A percentile compares a stretch with the other conserved stretches of the same genome.
Evolutionary conservation across 2,329 filamentous ascomycete genomes (phyloP).

Genomic region (Nigrograna mackinnonii): DNA sequence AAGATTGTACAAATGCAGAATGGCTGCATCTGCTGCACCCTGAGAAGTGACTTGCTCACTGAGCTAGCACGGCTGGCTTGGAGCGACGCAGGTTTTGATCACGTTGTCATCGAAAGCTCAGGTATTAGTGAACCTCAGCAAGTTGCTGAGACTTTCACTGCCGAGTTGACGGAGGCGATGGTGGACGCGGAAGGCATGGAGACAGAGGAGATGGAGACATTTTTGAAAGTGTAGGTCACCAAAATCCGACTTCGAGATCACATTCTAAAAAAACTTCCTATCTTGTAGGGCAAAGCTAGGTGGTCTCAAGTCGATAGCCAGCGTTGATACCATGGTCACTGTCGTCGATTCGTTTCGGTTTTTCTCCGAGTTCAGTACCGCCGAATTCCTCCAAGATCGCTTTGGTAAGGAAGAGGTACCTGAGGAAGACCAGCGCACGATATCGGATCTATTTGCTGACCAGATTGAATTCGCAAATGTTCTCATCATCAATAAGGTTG

Average conservation of each 20-base stretch:
- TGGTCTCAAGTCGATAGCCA: conserved; percentile 67
- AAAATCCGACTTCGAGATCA: neutral
- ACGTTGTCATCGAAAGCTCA: conserved; percentile 72
- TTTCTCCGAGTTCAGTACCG: conserved; percentile 72
- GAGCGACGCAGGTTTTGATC: conserved; percentile 64
- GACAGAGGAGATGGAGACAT: conserved; percentile 48
- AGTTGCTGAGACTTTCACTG: conserved; percentile 73
- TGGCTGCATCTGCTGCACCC: conserved; percentile 75
- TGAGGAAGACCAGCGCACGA: conserved; percentile 71
- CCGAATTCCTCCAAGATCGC: conserved; percentile 67
- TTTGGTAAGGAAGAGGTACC: conserved; percentile 58
- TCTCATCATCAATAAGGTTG: conserved; percentile 71
- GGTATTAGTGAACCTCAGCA: conserved; percentile 75
- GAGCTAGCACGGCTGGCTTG: conserved; percentile 69
- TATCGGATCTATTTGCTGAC: conserved; percentile 76
- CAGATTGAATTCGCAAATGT: conserved; percentile 80
- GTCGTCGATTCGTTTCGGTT: conserved; percentile 76
- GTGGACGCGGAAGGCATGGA: conserved; percentile 46
- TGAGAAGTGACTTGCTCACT: conserved; percentile 71
- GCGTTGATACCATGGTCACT: conserved; percentile 72
- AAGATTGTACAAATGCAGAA: conserved; percentile 72
- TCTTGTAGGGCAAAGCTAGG: conserved; percentile 49
- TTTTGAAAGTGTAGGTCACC: conserved; percentile 49
- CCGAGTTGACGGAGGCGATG: conserved; percentile 51
- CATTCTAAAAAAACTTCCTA: neutral